A percentile compares a stretch with the other conserved stretches of the same genome.
Evolutionary conservation across 164 flowering plant genomes (phyloP).

Genomic region (Buxus sempervirens): DNA sequence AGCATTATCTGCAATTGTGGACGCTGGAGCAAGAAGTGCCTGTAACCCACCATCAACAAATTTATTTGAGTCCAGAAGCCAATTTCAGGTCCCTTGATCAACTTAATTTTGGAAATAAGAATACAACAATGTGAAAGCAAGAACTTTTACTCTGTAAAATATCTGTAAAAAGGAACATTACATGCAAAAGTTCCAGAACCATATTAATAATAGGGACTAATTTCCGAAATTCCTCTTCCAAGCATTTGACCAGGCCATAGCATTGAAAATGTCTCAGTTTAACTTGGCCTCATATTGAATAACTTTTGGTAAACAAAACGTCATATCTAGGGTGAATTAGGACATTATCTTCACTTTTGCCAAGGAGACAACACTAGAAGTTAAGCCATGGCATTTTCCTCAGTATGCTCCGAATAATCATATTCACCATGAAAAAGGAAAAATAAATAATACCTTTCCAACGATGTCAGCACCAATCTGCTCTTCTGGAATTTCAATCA

Average conservation of each 20-base stretch:
- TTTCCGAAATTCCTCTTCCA: no score
- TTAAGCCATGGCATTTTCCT: background rate
- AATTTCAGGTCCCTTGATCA: background rate
- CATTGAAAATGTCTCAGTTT: background rate
- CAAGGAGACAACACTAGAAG: background rate
- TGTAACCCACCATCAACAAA: constrained; percentile 27
- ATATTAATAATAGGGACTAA: no score
- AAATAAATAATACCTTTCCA: constrained; percentile 39
- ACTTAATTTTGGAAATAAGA: background rate
- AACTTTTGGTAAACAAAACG: background rate
- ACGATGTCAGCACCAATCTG: constrained; percentile 79
- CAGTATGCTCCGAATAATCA: no score
- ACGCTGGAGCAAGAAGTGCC: constrained; percentile 89
- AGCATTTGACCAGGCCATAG: background rate
- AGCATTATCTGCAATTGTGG: constrained; percentile 73
- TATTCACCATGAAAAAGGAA: background rate
- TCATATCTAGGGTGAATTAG: no score
- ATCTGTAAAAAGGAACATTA: background rate
- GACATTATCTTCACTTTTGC: no score
- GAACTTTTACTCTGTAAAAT: background rate
- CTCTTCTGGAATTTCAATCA: constrained; percentile 65
- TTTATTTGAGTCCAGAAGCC: background rate
- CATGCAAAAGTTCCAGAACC: background rate
- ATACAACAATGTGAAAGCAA: background rate
- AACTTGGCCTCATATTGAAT: background rate